Base-by-base conservation (phyloP, 225 moss, liverwort and hornwort species). In the Marchantia paleacea region DNA sequence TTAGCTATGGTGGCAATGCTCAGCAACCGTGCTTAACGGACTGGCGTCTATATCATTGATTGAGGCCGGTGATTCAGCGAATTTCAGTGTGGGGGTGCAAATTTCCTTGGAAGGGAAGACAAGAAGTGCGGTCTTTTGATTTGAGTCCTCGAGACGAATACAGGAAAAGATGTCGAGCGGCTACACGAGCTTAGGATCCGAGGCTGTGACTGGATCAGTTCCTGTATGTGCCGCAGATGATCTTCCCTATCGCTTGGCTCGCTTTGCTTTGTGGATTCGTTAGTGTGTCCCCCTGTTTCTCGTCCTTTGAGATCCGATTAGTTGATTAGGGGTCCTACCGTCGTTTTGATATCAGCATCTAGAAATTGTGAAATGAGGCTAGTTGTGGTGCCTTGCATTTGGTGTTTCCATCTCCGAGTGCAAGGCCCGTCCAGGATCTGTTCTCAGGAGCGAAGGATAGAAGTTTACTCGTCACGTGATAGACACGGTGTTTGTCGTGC, bases 151-250 rank as follows among this genome's bases (percentile, higher is more conserved):
- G 28, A 76, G 75, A 15, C 29, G 61, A 66, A 26, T 39, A 39
- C 39, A 39, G 39, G 51, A 49, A 49, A 79, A 70, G 65, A 96
- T 96, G 94, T 94, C 96, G 81, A 89, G 85, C 81, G 91, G 91
- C 30, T 96, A 94, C 85, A 90, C 90, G 82, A 94, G 89, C 83
- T 90, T 96, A 87, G 92, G 89, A 85, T 87, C 91, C 80, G 90
- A 92, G 81, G 88, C 89, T 52, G 92, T 96, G 51, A 86, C 92
- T 31, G 91, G 96, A 92, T 91, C 96, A 86, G 96, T 94, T 79
- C 96, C 96, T 82, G 96, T 96, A 83, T 12, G 76, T 73, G 53
- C 28, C 52, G 55, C 77, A 30, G 80, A 57, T 77, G 28, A 63
- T 24, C 24, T 49, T 71, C 29, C 20, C 10, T 28, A 12, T 8